Conservation (phyloP, 345 rosid species). For the Trapa incisa region DNA sequence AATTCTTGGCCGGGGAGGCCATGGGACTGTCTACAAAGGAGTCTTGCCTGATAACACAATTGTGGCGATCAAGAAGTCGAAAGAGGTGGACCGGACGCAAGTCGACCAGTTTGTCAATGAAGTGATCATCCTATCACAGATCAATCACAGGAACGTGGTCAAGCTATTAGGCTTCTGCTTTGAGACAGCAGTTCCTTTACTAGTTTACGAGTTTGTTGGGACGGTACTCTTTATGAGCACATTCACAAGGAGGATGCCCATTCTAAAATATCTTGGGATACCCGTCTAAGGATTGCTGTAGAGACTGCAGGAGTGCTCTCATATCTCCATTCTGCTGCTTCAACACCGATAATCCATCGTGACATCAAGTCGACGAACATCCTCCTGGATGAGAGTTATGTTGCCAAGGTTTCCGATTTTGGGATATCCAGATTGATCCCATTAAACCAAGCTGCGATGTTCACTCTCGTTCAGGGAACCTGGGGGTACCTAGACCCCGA, state of each 20-base stretch:
- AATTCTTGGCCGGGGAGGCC: slow-evolving; percentile 28
- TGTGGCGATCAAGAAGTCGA: slow-evolving; percentile 38
- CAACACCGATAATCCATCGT: slow-evolving; percentile 21
- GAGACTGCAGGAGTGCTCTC: too few relatives aligned
- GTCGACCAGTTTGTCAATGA: slow-evolving; percentile 40
- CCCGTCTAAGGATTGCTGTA: too few relatives aligned
- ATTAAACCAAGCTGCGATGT: slow-evolving; percentile 21
- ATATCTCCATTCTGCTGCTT: too few relatives aligned
- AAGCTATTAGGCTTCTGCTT: slow-evolving; percentile 34
- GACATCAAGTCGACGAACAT: slow-evolving; percentile 31
- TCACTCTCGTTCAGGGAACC: slow-evolving; percentile 16
- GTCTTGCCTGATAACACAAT: slow-evolving; percentile 13
- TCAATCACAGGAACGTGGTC: slow-evolving; percentile 33
- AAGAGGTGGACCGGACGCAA: slow-evolving; percentile 20
- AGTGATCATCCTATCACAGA: slow-evolving; percentile 26
- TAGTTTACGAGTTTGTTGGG: slow-evolving; percentile 26
- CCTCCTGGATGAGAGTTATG: slow-evolving; percentile 22
- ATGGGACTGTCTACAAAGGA: slow-evolving; percentile 34
- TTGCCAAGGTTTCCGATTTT: slow-evolving; percentile 31
- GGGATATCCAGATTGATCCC: slow-evolving; percentile 34
- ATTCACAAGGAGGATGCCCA: slow-evolving; percentile 13
- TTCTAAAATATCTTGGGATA: slow-evolving; percentile 17
- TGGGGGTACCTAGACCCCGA: too few relatives aligned
- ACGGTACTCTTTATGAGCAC: slow-evolving; percentile 28
- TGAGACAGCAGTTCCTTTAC: slow-evolving; percentile 30